Evolutionary conservation across 306 rosid genomes (phyloP), one percentile per base, ranked within the genome.

Genomic region (Coriaria nepalensis): DNA sequence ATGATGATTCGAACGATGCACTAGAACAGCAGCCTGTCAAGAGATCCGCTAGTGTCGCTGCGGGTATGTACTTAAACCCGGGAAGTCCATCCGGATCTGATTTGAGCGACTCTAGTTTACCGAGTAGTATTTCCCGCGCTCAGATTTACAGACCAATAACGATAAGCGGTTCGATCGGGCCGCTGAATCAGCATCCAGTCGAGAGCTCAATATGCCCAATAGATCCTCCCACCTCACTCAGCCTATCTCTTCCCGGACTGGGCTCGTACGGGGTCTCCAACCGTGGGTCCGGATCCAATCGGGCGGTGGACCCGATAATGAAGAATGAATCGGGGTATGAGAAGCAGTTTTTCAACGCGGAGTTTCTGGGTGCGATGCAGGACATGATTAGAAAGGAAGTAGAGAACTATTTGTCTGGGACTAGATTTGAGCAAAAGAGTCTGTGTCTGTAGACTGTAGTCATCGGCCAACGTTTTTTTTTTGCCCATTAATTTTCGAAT

Each of bases 381-480:
- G 88, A 86, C 57, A 81, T 86, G 96, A 60, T 86, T 7, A 68
- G 82, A 38, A 77, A 68, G 54, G 96, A 86, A 61, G 93, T 86
- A 68, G 73, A 74, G 43, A 72, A 40, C 56, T 86, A 79, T 55
- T 78, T 86, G 93, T 68, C 79, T 42, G 96, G 81, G 58, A 13
- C 29, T 20, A 3, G 29, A 20, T 20, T 76, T 6, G 83, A 82
- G 63, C 79, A 45, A 39, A 74, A 66, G 4, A 93, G 93, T 10
- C 10, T 65, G 34, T 64, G 73, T 59, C 37, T 73, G 72, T 87
- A 68, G 13, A 71, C 72, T 1, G 80, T 73, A 10, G 78, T 78
- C 0, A 66, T 81, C 51, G 49, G 74, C n/a, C n/a, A n/a, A n/a
- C n/a, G n/a, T n/a, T n/a, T n/a, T n/a, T n/a, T n/a, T n/a, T n/a